Evolutionary conservation across 176 grass and related monocot species (phyloP), one percentile per base, ranked within the genome.

Genomic region (Cenchrus americanus): DNA sequence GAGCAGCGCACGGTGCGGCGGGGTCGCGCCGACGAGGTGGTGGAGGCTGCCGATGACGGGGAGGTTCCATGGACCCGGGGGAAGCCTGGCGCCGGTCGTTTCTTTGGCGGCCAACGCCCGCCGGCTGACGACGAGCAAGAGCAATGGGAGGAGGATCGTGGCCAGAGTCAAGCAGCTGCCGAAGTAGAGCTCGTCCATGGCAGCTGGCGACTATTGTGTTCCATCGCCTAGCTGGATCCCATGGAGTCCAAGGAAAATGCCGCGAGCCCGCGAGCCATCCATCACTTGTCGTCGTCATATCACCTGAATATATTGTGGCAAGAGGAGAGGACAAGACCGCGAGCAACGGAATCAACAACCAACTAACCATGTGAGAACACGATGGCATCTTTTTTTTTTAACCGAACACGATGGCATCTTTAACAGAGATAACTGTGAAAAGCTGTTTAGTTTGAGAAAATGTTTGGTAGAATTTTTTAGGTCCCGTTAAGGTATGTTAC

Each of bases 31-130:
- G 18, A 26, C 34, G 21, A 92, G 68, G 62, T 89, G 91, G 80
- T 87, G 87, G 30, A 92, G 76, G 76, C 80, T 87, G 17, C 87
- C 87, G 27, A 92, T 81, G 21, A 87, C 6, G 5, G 87, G 91
- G 0, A 86, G 75, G 40, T 66, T 84, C 75, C 84, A 77, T 19
- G 91, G 91, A 14, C 87, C 83, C 13, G 91, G 84, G 6, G 80
- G 91, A 30, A 83, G 82, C 59, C 61, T 86, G 19, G 69, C 22
- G 15, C 52, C 66, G n/a, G 52, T 14, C 49, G 49, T 44, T 55
- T 46, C 79, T 7, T 59, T 60, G 24, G 4, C 10, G 15, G 9
- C 40, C 22, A 82, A 24, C 26, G 52, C 52, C 5, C 24, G 24
- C 5, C 24, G 24, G 55, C 42, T 50, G 55, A 83, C 13, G 55